phyloP scores from a whole-genome alignment of 148 eudicot genomes.

The Beta vulgaris region DNA sequence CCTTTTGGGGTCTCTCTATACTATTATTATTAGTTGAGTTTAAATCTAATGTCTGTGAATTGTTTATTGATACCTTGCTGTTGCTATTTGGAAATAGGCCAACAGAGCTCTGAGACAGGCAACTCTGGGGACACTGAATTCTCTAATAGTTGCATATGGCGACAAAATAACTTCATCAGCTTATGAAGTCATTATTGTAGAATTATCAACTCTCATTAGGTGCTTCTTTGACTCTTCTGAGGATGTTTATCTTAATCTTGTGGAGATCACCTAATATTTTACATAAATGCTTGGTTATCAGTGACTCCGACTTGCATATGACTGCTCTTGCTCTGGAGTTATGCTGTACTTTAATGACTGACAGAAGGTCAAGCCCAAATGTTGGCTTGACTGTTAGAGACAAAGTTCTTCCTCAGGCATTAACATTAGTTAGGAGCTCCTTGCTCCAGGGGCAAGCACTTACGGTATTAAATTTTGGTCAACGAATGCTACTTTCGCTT shows the following conservation, averaged over 20 bases:
- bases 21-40: not conserved
- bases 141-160: slow-evolving; percentile 83
- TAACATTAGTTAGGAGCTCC: slow-evolving; percentile 76
- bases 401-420: slow-evolving; percentile 98
- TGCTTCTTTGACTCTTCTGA: slow-evolving; percentile 21
- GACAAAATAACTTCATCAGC: slow-evolving; percentile 88
- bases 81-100: slow-evolving; percentile 49
- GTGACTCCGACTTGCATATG: slow-evolving; percentile 98
- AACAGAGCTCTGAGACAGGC: slow-evolving; percentile 94
- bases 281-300: slow-evolving; percentile 29
- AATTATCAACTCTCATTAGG: slow-evolving; percentile 94
- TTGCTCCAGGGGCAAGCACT: slow-evolving; percentile 99
- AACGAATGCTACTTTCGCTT: not conserved
- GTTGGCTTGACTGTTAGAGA: slow-evolving; percentile 76
- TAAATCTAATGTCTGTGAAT: not conserved
- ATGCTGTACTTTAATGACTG: slow-evolving; percentile 93
- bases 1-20: slow-evolving; percentile 1
- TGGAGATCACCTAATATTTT: not conserved
- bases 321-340: slow-evolving; percentile 92
- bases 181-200: slow-evolving; percentile 91
- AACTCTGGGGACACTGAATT: slow-evolving; percentile 87
- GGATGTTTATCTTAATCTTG: not conserved
- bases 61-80: slow-evolving; percentile 18
- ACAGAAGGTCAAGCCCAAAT: slow-evolving; percentile 67
- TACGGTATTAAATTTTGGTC: slow-evolving; percentile 46